Base-by-base conservation (phyloP, 2,329 filamentous ascomycete species). In the Zymoseptoria passerinii region DNA sequence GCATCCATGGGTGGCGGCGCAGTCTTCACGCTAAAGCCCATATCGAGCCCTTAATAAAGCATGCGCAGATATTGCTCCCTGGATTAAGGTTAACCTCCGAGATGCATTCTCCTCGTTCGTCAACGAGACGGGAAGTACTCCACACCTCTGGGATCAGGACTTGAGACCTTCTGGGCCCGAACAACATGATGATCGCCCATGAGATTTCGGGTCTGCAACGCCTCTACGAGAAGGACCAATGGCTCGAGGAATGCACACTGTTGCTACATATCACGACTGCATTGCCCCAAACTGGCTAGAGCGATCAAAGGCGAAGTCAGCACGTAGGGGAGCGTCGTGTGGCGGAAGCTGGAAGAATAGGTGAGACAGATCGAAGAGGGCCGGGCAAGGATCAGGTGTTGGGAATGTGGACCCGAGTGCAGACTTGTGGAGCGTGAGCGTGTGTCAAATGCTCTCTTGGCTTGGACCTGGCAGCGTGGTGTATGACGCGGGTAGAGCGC, bases 361-460 rank as follows among this genome's bases (percentile, higher is more conserved):
- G 35, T 44, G 35, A 44, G 35, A 44, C 35, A 13, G 35, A 44
- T 44, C 35, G 35, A 44, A 44, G 13, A 44, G 16, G 35, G 35
- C 16, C 35, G 35, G 35, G 35, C 35, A n/a, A 44, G 35, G 35
- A 44, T 44, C 35, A 44, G 16, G 35, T 44, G 35, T 16, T 44
- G 35, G 35, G 35, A n/a, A 44, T 16, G 35, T 44, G 35, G n/a
- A 44, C 35, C 35, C 35, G 35, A 44, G 35, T 13, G 35, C 35
- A 16, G 13, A 16, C 35, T 23, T 44, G 35, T 44, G 48, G 48
- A 55, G 57, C 56, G 61, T 57, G 60, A 65, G 63, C 63, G 63
- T 60, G 63, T 65, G 63, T 65, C 63, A 65, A 65, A 61, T 51
- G 27, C 54, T 54, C 58, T 59, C 63, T 63, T 57, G 54, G 55